Conservation (phyloP, 2,329 filamentous ascomycete genomes). For the Aspergillus sp. region DNA sequence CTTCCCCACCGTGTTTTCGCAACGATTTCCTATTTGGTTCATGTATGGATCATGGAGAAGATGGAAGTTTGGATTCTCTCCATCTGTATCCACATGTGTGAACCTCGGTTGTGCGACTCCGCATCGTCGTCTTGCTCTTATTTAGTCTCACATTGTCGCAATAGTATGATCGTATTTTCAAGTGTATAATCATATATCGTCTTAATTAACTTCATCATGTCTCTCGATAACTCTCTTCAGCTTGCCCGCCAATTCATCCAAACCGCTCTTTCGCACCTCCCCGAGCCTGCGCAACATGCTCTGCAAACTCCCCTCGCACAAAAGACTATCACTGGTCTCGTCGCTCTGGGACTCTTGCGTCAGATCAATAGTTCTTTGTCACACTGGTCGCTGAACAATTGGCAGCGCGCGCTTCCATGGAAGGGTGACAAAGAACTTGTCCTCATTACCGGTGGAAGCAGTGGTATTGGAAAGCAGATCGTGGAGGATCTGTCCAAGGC, state of each 20-base stretch:
- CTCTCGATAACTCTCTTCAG: neutral
- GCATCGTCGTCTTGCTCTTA: no score
- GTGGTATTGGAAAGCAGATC: constrained; percentile 35
- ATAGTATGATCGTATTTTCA: no score
- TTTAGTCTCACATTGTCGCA: neutral
- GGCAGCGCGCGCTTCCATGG: constrained; percentile 21
- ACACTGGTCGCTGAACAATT: constrained; percentile 27
- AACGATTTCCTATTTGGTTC: no score
- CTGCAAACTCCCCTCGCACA: constrained; percentile 23
- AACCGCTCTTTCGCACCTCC: constrained; percentile 3
- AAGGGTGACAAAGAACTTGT: constrained; percentile 25
- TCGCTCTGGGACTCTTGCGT: constrained; percentile 20
- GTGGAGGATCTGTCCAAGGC: constrained; percentile 24
- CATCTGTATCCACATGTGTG: no score
- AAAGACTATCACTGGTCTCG: constrained; percentile 18
- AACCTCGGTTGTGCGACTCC: no score
- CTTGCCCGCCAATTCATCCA: neutral
- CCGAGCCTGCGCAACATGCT: constrained; percentile 20
- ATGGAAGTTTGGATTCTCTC: no score
- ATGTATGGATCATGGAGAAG: no score
- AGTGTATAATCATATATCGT: no score
- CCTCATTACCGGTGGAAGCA: constrained; percentile 32
- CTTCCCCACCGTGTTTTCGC: no score
- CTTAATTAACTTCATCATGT: neutral
- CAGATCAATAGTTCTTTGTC: constrained; percentile 24